Conservation (phyloP, 495 filamentous ascomycete species). For the Penicillium taxi region DNA sequence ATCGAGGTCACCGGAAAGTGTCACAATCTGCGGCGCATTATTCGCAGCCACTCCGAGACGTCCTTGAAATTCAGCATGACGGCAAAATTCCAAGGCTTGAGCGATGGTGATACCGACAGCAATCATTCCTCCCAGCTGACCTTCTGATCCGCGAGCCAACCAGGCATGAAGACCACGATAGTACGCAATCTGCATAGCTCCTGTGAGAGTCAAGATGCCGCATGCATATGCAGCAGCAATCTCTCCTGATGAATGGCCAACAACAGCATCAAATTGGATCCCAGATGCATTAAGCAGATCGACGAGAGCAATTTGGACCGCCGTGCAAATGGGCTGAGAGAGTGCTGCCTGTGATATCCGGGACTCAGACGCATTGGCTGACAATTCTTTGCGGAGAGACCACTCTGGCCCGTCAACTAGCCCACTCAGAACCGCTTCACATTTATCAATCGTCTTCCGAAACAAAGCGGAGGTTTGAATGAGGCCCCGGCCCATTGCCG, state of each 20-base stretch:
- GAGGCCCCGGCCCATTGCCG: conserved; percentile 1
- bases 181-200: conserved; percentile 45
- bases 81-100: conserved; percentile 32
- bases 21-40: conserved; percentile 27
- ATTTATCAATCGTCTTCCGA: not conserved
- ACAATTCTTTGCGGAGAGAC: conserved; percentile 10
- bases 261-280: conserved; percentile 10
- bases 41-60: conserved; percentile 17
- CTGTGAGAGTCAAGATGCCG: conserved; percentile 9
- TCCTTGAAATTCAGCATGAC: not conserved
- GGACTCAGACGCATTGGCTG: not conserved
- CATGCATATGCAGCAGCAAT: conserved; percentile 31
- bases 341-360: conserved; percentile 21
- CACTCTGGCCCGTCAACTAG: conserved; percentile 4
- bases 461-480: not conserved
- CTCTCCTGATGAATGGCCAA: conserved; percentile 28
- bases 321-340: conserved; percentile 35
- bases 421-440: not conserved
- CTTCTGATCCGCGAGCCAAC: not conserved
- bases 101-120: conserved; percentile 39
- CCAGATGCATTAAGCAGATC: conserved; percentile 11
- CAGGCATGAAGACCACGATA: conserved; percentile 32
- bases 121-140: conserved; percentile 43
- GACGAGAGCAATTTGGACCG: conserved; percentile 19
- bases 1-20: conserved; percentile 25